Percentiles rank a stretch among this genome's conserved stretches.
These are phyloP conservation scores for Thalassiosira ordinaria DNA, from an alignment of 352 stramenopile species.

Conservation along the genomic window DNA sequence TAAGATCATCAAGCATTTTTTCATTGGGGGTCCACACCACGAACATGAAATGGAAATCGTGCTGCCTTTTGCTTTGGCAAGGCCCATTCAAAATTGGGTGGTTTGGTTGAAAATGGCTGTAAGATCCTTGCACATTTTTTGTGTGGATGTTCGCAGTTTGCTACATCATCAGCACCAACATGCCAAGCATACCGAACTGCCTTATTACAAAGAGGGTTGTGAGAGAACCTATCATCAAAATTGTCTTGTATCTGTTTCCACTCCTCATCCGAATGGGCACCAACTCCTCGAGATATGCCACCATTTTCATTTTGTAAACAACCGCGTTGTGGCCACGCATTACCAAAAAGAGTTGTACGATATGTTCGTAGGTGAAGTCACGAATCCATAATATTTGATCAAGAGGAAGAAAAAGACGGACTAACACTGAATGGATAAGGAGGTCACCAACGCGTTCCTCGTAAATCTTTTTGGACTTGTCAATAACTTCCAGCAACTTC, in stretches of 20 bases:
- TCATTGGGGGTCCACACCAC: no score
- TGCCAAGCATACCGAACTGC: no score
- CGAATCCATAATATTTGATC: constrained; percentile 71
- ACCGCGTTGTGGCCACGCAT: neutral
- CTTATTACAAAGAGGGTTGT: neutral
- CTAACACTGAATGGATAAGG: constrained; percentile 76
- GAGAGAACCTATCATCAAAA: neutral
- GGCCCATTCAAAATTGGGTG: no score
- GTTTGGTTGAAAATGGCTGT: no score
- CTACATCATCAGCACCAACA: no score
- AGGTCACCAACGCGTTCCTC: constrained; percentile 73
- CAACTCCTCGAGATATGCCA: constrained; percentile 9
- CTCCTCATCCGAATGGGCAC: constrained; percentile 7
- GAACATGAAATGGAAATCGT: no score
- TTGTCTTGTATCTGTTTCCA: neutral
- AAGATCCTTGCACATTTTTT: no score
- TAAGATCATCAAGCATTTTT: no score
- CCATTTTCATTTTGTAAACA: constrained; percentile 34
- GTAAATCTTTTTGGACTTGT: constrained; percentile 78
- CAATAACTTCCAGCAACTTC: constrained; percentile 66
- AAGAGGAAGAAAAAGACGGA: constrained; percentile 62
- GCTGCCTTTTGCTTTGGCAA: no score
- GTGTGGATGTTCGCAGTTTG: no score
- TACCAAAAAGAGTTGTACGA: constrained; percentile 5
- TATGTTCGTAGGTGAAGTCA: constrained; percentile 84